Percentiles rank a stretch among this genome's conserved stretches.
These are phyloP conservation scores for Solanum paucissectum DNA, from an alignment of 257 asterid species.

Conservation along the genomic window DNA sequence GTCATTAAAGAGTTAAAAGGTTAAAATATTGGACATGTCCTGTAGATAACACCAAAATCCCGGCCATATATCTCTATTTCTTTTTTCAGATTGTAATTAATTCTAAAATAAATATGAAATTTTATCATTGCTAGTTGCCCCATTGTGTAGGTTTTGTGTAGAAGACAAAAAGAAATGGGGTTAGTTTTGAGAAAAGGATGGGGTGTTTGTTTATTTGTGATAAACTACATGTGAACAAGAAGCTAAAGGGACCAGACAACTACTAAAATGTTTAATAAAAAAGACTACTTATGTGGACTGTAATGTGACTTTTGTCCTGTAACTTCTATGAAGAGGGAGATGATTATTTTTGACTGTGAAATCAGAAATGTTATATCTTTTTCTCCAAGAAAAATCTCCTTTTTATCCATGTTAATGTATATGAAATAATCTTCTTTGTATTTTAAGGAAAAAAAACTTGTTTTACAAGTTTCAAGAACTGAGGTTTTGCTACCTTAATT, in stretches of 20 bases:
- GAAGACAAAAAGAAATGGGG: neutral
- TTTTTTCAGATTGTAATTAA: neutral
- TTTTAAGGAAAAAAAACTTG: too few relatives aligned
- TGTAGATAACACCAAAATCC: neutral
- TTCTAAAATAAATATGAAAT: too few relatives aligned
- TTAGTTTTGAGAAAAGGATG: neutral
- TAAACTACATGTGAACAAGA: neutral
- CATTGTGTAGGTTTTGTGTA: neutral
- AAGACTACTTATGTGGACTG: neutral
- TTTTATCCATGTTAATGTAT: neutral
- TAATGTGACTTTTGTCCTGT: neutral
- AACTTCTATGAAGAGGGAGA: neutral
- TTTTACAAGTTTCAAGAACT: neutral
- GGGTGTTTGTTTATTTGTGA: neutral
- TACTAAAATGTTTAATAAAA: neutral
- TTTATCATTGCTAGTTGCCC: neutral
- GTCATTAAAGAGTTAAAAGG: neutral
- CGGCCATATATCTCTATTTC: neutral
- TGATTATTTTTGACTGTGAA: neutral
- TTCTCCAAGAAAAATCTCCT: neutral
- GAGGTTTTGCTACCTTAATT: neutral
- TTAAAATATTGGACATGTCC: neutral
- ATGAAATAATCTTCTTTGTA: neutral
- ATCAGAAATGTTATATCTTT: too few relatives aligned
- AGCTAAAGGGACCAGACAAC: neutral